Conservation (phyloP, 2,329 filamentous ascomycete genomes). For the Bisporella sp. region DNA sequence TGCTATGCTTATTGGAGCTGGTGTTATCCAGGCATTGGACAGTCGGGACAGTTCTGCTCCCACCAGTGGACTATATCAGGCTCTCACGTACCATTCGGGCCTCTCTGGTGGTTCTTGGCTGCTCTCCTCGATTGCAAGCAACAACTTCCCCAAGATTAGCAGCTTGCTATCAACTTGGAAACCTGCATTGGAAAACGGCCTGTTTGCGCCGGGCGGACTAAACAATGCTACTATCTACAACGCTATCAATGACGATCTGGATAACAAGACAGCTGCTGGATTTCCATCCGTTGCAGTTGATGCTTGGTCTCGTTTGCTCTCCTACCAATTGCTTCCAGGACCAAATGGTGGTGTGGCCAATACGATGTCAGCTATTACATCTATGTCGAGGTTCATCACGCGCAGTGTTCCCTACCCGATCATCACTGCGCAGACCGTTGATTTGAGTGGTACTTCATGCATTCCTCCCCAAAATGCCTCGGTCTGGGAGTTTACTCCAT, state of each 20-base stretch:
- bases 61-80: slow-evolving; percentile 12
- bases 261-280: slow-evolving; percentile 22
- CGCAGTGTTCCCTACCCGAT: slow-evolving; percentile 37
- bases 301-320: slow-evolving; percentile 17
- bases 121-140: slow-evolving; percentile 9
- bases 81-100: slow-evolving; percentile 10
- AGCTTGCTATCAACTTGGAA: slow-evolving; percentile 8
- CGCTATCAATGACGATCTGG: slow-evolving; percentile 9
- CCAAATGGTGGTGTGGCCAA: slow-evolving; percentile 10
- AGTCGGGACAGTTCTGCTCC: slow-evolving; percentile 11
- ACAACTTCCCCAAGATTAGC: slow-evolving; percentile 9
- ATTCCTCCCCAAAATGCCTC: slow-evolving; percentile 42
- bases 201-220: slow-evolving; percentile 5
- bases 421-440: slow-evolving; percentile 34
- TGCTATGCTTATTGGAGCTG: slow-evolving; percentile 22
- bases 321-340: slow-evolving; percentile 15
- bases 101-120: slow-evolving; percentile 12
- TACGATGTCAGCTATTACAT: slow-evolving; percentile 20
- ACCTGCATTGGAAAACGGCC: slow-evolving; percentile 7
- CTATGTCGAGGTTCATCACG: slow-evolving; percentile 32
- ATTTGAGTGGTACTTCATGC: slow-evolving; percentile 31
- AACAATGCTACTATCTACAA: slow-evolving; percentile 7
- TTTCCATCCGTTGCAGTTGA: slow-evolving; percentile 21
- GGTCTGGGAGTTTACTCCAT: slow-evolving; percentile 59
- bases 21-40: slow-evolving; percentile 21